These are phyloP conservation scores for Asterophora lycoperdoides DNA, from an alignment of 768 basidiomycete species.

Conservation along the genomic window DNA sequence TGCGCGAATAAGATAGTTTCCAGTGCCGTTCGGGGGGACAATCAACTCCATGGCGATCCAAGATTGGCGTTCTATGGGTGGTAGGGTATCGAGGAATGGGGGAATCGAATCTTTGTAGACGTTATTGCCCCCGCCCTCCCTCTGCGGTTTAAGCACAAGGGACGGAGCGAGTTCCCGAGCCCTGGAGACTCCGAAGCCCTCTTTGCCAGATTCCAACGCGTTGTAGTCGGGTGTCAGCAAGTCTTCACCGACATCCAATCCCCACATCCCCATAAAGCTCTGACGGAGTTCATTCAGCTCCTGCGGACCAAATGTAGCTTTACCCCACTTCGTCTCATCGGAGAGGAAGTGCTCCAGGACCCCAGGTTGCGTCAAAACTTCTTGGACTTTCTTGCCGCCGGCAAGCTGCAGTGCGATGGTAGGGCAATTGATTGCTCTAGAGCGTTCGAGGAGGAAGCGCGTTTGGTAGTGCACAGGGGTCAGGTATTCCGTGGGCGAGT, in stretches of 20 bases:
- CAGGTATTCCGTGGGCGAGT: conserved; percentile 78
- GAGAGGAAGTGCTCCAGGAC: conserved; percentile 71
- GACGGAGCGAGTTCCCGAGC: conserved; percentile 47
- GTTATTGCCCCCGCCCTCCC: conserved; percentile 98
- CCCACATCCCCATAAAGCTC: conserved; percentile 91
- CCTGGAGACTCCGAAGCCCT: conserved; percentile 41
- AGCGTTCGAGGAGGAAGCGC: conserved; percentile 76
- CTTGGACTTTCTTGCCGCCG: conserved; percentile 93
- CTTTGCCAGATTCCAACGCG: conserved; percentile 23
- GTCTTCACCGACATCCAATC: conserved; percentile 52
- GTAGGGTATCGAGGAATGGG: conserved; percentile 62
- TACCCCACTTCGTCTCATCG: conserved; percentile 33
- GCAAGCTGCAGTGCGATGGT: conserved; percentile 89
- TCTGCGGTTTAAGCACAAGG: conserved; percentile 92
- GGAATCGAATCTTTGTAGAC: conserved; percentile 85
- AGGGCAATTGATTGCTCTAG: conserved; percentile 89
- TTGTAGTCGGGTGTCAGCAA: conserved; percentile 28
- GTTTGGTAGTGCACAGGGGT: conserved; percentile 60
- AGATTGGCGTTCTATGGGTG: conserved; percentile 59
- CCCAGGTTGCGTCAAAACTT: conserved; percentile 72
- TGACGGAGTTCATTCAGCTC: conserved; percentile 54
- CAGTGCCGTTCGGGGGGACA: conserved; percentile 59
- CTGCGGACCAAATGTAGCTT: conserved; percentile 25
- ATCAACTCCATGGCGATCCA: conserved; percentile 99
- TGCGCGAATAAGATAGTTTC: conserved; percentile 76